Conservation (phyloP, 345 rosid species). For the Euclidium syriacum region DNA sequence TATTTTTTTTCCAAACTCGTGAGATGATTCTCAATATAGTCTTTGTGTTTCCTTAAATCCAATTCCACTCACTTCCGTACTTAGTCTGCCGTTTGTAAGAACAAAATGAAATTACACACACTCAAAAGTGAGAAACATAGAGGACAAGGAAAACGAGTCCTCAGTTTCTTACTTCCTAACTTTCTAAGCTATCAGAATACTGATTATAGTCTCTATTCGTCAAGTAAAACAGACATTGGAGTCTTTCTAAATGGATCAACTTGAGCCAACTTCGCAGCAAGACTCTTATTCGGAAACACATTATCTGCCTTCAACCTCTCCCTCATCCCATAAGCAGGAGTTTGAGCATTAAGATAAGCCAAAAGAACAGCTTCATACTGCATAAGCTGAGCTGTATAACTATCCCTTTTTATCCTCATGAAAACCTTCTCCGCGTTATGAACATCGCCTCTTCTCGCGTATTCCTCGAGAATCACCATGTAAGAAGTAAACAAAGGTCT, state of each 20-base stretch:
- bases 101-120: not conserved
- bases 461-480: conserved; percentile 61
- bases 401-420: conserved; percentile 61
- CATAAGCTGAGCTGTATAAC: conserved; percentile 49
- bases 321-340: conserved; percentile 74
- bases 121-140: not conserved
- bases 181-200: not conserved
- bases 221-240: conserved; percentile 60
- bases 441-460: conserved; percentile 67
- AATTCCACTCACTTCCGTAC: not conserved
- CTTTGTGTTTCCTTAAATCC: not conserved
- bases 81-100: not conserved
- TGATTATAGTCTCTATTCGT: not conserved
- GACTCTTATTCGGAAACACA: conserved; percentile 53
- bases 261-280: conserved; percentile 45
- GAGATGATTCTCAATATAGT: too few relatives aligned
- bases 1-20: too few relatives aligned
- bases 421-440: conserved; percentile 79
- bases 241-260: conserved; percentile 68
- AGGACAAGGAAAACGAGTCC: not conserved
- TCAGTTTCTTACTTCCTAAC: not conserved
- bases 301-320: conserved; percentile 83
- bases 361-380: conserved; percentile 49
- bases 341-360: conserved; percentile 58
- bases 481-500: conserved; percentile 64